Percentiles rank a stretch among this genome's conserved stretches.
Evolutionary conservation across 1,284 basidiomycete genomes (phyloP).

Genomic region (Volvariella volvacea): DNA sequence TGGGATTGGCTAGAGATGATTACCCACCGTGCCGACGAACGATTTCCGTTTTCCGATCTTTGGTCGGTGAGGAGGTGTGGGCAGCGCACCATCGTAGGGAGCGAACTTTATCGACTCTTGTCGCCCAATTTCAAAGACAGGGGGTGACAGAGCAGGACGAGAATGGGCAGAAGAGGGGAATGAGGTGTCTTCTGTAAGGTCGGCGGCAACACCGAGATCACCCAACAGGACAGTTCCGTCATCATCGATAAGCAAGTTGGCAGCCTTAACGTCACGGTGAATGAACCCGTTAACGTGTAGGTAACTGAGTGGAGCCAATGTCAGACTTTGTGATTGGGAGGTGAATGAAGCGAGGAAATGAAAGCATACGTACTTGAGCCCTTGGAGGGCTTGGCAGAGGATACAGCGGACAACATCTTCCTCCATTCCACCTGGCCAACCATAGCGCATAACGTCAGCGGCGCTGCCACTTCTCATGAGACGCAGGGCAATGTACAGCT

Average conservation of each 20-base stretch:
- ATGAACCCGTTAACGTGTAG: constrained; percentile 87
- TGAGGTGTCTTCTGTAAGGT: constrained; percentile 60
- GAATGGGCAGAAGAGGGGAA: constrained; percentile 13
- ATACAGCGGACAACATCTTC: constrained; percentile 83
- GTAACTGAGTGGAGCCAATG: constrained; percentile 45
- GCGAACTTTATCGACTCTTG: neutral
- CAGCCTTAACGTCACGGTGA: constrained; percentile 86
- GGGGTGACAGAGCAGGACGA: constrained; percentile 16
- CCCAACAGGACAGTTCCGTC: constrained; percentile 86
- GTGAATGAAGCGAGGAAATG: constrained; percentile 3
- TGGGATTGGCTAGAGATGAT: constrained; percentile 4
- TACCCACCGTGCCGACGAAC: constrained; percentile 82
- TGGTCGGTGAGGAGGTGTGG: constrained; percentile 10
- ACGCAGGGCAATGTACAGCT: constrained; percentile 80
- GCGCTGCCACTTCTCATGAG: constrained; percentile 87
- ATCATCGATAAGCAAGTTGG: constrained; percentile 82
- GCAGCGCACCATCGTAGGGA: constrained; percentile 12
- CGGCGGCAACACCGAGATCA: constrained; percentile 83
- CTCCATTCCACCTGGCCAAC: constrained; percentile 81
- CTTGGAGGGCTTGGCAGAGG: constrained; percentile 76
- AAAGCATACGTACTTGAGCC: constrained; percentile 58
- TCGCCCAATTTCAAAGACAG: constrained; percentile 10
- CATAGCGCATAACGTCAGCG: constrained; percentile 80
- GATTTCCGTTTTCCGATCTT: constrained; percentile 68
- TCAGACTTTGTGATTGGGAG: neutral